Base-by-base conservation (phyloP, 2,329 filamentous ascomycete genomes). In the Pseudogymnoascus sp. region DNA sequence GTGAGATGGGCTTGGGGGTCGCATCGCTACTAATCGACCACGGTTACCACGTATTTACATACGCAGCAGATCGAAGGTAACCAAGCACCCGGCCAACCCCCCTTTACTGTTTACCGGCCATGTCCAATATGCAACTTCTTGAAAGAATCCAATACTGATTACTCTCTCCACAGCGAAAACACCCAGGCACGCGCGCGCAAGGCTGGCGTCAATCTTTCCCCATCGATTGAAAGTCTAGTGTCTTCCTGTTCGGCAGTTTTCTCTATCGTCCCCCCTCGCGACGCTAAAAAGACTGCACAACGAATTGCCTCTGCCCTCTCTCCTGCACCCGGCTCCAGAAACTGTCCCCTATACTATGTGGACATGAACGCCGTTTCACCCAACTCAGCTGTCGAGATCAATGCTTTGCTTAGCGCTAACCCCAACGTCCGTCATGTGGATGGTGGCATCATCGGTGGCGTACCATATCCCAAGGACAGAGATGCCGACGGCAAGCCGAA, bases 341-440 rank as follows among this genome's bases (percentile, higher is more conserved):
- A 44, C 23, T 44, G 10, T 21, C 77, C 80, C 5, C 75, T 88
- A 59, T 85, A 83, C 72, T 88, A 80, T 71, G 76, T 85, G 17
- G 87, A 90, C 68, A 76, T 89, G 64, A 89, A 89, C 73, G 87
- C 87, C 62, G 81, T 86, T 13, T 82, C 87, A 1, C 85, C 87
- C 0, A 78, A 79, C 17, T 83, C 80, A 5, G 76, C 74, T 35
- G 75, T 76, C 65, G 67, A 70, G 40, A 80, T 85, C 38, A 79
- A 75, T 7, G 67, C 72, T 0, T 70, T 78, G 19, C 79, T 86
- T 67, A 71, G 75, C 7, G 68, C 72, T 26, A 69, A 75, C 2
- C 75, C 76, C 19, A 61, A 62, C 9, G 75, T 85, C 59, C 74
- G 70, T 17, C 82, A 86, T 68, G 72, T 87, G 21, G 84, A 87